Evolutionary conservation across 1,284 basidiomycete genomes (phyloP), one percentile per base, ranked within the genome.

Genomic region (Ceratobasidium sp.): DNA sequence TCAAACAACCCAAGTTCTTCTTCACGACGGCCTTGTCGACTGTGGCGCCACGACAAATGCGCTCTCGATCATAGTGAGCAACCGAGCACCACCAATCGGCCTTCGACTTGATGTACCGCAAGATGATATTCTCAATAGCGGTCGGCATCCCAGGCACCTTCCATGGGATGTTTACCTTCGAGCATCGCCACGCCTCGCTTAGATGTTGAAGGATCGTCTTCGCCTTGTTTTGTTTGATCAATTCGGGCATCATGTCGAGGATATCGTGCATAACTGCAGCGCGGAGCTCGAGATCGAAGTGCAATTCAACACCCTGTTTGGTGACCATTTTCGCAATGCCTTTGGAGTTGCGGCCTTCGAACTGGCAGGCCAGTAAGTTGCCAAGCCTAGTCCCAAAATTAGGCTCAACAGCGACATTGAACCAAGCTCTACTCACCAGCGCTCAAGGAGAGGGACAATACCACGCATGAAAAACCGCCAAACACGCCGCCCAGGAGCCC

Each of bases 191-290:
- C 10, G 97, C 97, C 86, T 99, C 98, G 1, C 96, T 97, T 80
- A 99, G 86, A 85, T 99, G 98, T 85, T 98, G 97, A 83, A 99
- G 84, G 82, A 99, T 99, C 20, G 98, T 99, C 89, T 99, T 99
- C 63, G 96, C 93, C 89, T 99, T 99, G 89, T 98, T 99, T 86
- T 97, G 96, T 86, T 98, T 98, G 88, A 99, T 96, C 4, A 95
- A 96, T 86, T 99, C 98, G 0, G 98, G 98, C 97, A 99, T 99
- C 96, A 95, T 95, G 86, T 97, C 96, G 80, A 98, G 89, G 81
- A 99, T 98, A 86, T 99, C 97, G 87, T 99, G 97, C 97, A 99
- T 99, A 82, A 99, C 97, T 72, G 97, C 97, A 0, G 98, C 98
- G 80, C 98, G 94, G 63, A 99, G 89, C 85, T 99, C 98, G 71